Evolutionary conservation across 768 basidiomycete genomes (phyloP), one percentile per base, ranked within the genome.

Genomic region (Serendipita sp.): DNA sequence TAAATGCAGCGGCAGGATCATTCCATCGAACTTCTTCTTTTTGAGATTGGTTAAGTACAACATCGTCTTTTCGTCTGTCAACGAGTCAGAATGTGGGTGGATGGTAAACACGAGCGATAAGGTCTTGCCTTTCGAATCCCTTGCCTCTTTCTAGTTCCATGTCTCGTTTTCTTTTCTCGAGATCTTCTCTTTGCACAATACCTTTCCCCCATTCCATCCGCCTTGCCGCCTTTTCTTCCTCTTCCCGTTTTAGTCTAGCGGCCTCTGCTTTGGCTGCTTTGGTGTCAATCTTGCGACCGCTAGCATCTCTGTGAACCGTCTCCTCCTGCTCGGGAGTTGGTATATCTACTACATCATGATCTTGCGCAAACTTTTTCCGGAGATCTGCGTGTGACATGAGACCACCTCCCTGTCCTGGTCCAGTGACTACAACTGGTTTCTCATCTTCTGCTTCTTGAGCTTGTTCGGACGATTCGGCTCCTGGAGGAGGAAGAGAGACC

Each of bases 191-290:
- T 76, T 98, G 96, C 45, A 92, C 88, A 41, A 98, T 71, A 35
- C 96, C 96, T 74, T 95, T 98, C 0, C 92, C 92, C 96, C 96
- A 98, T 72, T 95, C 90, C 90, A 95, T 92, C 77, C 91, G 94
- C 72, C 82, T 77, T 60, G 88, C 88, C 71, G 95, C 91, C 71
- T 83, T 84, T 76, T 96, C 89, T 72, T 93, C 86, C 65, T 79
- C 78, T 71, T 92, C 86, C 24, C 90, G 80, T 70, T 92, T 92
- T 73, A 81, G 73, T 68, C 85, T 78, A 47, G 87, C 87, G 35
- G 91, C 90, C 70, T 94, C 93, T 13, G 90, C 94, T 65, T 80
- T 82, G 34, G 86, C 88, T 1, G 86, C 81, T 71, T 89, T 91
- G 63, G 88, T 83, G 69, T 98, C 93, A 62, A 98, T 88, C 77